phyloP scores from a whole-genome alignment of 73 alveolate genomes.

The Uronychia binucleata region DNA sequence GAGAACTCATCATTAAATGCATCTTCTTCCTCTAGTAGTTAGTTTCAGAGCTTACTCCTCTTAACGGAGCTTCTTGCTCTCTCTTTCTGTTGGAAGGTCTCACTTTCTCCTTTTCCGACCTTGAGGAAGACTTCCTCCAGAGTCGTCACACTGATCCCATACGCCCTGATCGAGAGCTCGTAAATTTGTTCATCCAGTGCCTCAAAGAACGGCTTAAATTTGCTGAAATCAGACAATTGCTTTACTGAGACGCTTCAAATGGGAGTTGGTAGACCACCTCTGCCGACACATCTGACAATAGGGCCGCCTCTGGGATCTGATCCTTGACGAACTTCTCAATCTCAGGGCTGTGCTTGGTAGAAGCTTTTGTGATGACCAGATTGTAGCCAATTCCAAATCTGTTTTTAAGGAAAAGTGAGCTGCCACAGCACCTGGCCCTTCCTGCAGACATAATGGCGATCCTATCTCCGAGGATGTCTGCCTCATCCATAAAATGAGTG shows the following conservation, averaged over 20 bases:
- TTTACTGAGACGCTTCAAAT: constrained; percentile 40
- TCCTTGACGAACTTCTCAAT: constrained; percentile 45
- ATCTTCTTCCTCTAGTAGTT: not conserved
- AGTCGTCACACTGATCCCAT: constrained; percentile 77
- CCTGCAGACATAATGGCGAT: constrained; percentile 96
- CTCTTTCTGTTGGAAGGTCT: not conserved
- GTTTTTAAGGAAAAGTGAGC: constrained; percentile 88
- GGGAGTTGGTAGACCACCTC: constrained; percentile 81
- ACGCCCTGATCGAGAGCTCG: constrained; percentile 71
- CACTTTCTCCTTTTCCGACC: constrained; percentile 23
- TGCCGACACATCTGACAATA: constrained; percentile 56
- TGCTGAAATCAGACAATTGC: no score
- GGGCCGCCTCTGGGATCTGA: constrained; percentile 24
- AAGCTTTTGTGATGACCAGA: constrained; percentile 52
- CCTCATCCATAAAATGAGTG: constrained; percentile 98
- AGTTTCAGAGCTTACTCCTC: not conserved
- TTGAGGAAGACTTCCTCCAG: constrained; percentile 74
- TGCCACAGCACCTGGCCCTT: constrained; percentile 85
- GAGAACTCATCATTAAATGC: not conserved
- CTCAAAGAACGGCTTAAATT: constrained; percentile 73
- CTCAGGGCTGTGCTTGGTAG: constrained; percentile 49
- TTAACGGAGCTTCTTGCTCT: not conserved
- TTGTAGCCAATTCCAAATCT: constrained; percentile 90
- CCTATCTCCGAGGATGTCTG: constrained; percentile 96
- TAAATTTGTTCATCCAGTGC: constrained; percentile 63